Evolutionary conservation across 495 filamentous ascomycete genomes (phyloP), one percentile per base, ranked within the genome.

Genomic region (Hypoxylon subgilvum): DNA sequence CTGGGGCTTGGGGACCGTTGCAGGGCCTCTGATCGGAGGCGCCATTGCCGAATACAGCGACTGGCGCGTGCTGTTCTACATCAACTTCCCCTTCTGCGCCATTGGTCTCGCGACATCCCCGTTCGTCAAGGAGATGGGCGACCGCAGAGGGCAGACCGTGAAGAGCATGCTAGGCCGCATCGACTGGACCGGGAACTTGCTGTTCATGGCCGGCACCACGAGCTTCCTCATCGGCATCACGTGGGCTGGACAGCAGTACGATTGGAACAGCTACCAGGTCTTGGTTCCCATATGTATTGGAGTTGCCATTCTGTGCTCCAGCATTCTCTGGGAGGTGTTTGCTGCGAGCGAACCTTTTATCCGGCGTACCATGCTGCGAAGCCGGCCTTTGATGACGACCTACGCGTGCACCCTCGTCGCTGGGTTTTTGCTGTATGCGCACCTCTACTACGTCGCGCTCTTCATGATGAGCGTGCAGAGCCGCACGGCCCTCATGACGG

Each of bases 141-240:
- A 8, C 23, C 23, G 23, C 23, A 27, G 23, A 8, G 23, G 8
- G 23, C 23, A 27, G 23, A 74, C 67, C 19, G 40, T 75, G 40
- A 63, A 65, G 4, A 44, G 40, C 4, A 31, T 46, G 58, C 66
- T 85, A 4, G 59, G 65, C 13, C 69, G 68, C 14, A 79, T 87
- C 17, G 87, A 90, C 60, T 88, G 85, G 78, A 25, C 82, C 23
- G 86, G 87, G 0, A 73, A 75, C 5, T 48, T 81, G 0, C 18
- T 88, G 1, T 88, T 89, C 63, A 74, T 81, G 4, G 69, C 63
- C 10, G 70, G 72, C 0, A 65, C 69, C 2, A 73, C 75, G 8
- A 61, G 70, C 4, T 73, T 87, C 46, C 68, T 86, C 3, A 74
- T 86, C 17, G 78, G 77, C 0, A 36, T 87, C 0, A 76, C 79